Percentiles rank a stretch among this genome's conserved stretches.
These are phyloP conservation scores for Talaromyces sp. DNA, from an alignment of 2,329 filamentous ascomycete genomes.

Conservation along the genomic window DNA sequence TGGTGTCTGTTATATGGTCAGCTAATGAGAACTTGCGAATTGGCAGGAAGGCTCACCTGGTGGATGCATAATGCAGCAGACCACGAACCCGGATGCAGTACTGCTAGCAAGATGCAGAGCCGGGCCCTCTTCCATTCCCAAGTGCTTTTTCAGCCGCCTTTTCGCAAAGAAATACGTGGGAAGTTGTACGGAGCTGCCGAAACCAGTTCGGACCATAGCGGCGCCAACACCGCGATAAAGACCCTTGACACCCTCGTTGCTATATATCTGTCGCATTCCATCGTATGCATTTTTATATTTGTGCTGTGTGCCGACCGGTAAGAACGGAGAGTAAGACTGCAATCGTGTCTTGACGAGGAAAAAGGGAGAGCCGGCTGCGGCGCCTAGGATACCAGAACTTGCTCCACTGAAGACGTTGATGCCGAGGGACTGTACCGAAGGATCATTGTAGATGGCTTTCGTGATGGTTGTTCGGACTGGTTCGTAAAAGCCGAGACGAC, in stretches of 20 bases:
- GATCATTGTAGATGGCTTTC: constrained; percentile 65
- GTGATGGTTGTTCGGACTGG: constrained; percentile 75
- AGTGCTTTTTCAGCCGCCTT: constrained; percentile 72
- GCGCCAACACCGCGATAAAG: constrained; percentile 88
- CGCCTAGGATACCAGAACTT: constrained; percentile 82
- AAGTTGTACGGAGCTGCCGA: constrained; percentile 91
- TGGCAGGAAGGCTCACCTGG: constrained; percentile 59
- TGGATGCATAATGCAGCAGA: constrained; percentile 97
- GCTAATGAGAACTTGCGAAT: constrained; percentile 4
- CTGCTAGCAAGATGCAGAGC: constrained; percentile 85
- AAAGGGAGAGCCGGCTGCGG: constrained; percentile 89
- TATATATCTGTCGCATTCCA: constrained; percentile 76
- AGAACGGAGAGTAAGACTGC: constrained; percentile 87
- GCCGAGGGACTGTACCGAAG: constrained; percentile 73
- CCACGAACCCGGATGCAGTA: constrained; percentile 86
- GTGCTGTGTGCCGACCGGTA: constrained; percentile 96
- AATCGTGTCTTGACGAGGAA: constrained; percentile 96
- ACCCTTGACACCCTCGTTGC: constrained; percentile 70
- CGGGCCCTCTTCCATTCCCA: constrained; percentile 87
- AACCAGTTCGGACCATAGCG: constrained; percentile 93
- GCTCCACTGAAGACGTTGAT: constrained; percentile 95
- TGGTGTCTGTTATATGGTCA: constrained; percentile 62
- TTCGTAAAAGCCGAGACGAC: constrained; percentile 95
- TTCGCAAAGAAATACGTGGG: constrained; percentile 99
- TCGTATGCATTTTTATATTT: constrained; percentile 81